Evolutionary conservation across 192 early-diverging fungal genomes (phyloP), one percentile per base, ranked within the genome.

Genomic region (Podila clonocystis): DNA sequence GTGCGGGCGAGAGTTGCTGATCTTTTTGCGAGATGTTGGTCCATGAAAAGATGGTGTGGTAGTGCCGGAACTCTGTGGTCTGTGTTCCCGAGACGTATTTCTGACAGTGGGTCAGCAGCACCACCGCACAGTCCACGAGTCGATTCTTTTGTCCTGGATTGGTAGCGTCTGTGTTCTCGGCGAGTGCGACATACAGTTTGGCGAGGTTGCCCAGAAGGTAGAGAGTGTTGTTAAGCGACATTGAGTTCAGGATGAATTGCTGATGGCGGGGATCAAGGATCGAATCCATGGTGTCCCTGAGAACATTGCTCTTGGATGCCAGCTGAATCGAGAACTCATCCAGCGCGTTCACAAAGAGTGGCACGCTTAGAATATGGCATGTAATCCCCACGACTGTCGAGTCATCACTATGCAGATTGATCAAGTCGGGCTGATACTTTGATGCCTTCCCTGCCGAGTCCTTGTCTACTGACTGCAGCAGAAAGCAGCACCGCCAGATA

Each of bases 401-500:
- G 4, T 79, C 77, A 19, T 84, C 73, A 28, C 73, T 79, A 58
- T 72, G 41, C 50, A 71, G 59, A 24, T 75, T 80, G 63, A 68
- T 73, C 17, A 79, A 52, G 65, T 84, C 64, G 31, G 69, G 67
- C 34, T 69, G 68, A 45, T 67, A 28, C 8, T 72, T 59, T 3
- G 31, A 24, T 9, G 66, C 20, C 29, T 62, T 72, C 17, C 68
- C 74, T 28, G 45, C 55, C 49, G 61, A 26, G 9, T 72, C 62
- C 62, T 68, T 75, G 57, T 80, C 68, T 8, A 79, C 66, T 50
- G 65, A 74, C 50, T 72, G 76, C 9, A 80, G 29, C 3, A 84
- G 60, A 13, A 84, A 59, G 36, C 83, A 80, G 38, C 72, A 84
- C 41, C 72, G 59, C 69, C 75, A 70, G 13, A 78, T 75, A 22